These are phyloP conservation scores for Creolimax fragrantissima DNA, from an alignment of 78 protist species.

Conservation along the genomic window DNA sequence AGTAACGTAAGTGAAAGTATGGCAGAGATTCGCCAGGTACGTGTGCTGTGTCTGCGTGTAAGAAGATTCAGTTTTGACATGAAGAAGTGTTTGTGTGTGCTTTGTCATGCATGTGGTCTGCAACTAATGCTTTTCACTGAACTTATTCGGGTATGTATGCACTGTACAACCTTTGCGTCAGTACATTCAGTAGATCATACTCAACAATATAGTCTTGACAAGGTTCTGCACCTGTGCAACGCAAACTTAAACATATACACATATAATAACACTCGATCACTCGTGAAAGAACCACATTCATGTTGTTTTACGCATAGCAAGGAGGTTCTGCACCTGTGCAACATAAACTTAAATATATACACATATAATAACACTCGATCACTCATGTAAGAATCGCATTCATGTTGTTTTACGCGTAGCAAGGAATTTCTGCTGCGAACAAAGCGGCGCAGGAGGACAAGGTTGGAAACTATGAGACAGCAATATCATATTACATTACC, in stretches of 20 bases:
- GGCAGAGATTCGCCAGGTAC: too few species aligned
- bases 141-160: neutral
- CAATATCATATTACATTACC: neutral
- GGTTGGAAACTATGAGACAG: neutral
- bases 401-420: neutral
- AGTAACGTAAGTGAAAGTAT: neutral
- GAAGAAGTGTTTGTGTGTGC: neutral
- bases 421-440: neutral
- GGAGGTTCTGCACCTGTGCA: neutral
- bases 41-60: neutral
- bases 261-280: neutral
- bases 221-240: neutral
- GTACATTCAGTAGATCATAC: neutral
- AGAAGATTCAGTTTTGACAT: too few species aligned
- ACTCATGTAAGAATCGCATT: neutral
- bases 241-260: neutral
- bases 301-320: neutral
- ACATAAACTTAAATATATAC: neutral
- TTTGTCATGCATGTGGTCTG: neutral
- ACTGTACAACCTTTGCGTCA: neutral
- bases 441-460: neutral
- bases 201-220: neutral
- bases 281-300: neutral
- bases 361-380: neutral
- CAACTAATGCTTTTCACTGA: neutral